Percentiles rank a stretch among this genome's conserved stretches.
Evolutionary conservation across 2,329 filamentous ascomycete species (phyloP).

Genomic region (Xylaria sp.): DNA sequence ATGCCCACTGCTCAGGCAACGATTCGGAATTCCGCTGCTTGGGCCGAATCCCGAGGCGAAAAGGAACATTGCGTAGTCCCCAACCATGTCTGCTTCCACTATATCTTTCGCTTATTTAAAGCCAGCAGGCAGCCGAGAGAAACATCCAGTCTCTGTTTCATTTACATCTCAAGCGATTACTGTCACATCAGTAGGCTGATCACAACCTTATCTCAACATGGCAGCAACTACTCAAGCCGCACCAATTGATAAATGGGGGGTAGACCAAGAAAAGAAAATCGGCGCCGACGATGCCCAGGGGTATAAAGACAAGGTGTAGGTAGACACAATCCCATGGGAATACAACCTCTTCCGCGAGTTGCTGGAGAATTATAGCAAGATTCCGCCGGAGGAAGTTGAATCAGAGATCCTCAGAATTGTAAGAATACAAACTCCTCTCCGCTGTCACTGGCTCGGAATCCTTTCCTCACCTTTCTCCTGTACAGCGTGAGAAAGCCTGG

Average conservation of each 20-base stretch:
- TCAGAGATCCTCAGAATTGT: conserved; percentile 16
- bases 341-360: conserved; percentile 8
- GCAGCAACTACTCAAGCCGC: not conserved
- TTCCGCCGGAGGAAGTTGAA: conserved; percentile 1
- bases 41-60: too few species aligned
- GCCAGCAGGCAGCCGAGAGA: not conserved
- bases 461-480: not conserved
- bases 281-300: not conserved
- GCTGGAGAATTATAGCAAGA: conserved; percentile 11
- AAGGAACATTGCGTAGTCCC: not conserved
- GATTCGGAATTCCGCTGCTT: too few species aligned
- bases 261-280: conserved; percentile 12
- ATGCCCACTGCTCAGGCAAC: too few species aligned
- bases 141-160: not conserved
- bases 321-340: conserved; percentile 11
- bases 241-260: conserved; percentile 6
- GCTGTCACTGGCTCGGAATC: not conserved
- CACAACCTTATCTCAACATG: not conserved
- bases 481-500: conserved; percentile 18
- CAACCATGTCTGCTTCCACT: not conserved
- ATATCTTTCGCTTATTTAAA: not conserved
- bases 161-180: not conserved
- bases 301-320: conserved; percentile 1
- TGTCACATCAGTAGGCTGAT: too few species aligned
- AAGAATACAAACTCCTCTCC: not conserved